A percentile compares a stretch with the other conserved stretches of the same genome.
Evolutionary conservation across 306 rosid genomes (phyloP).

Genomic region (Betula pendula): DNA sequence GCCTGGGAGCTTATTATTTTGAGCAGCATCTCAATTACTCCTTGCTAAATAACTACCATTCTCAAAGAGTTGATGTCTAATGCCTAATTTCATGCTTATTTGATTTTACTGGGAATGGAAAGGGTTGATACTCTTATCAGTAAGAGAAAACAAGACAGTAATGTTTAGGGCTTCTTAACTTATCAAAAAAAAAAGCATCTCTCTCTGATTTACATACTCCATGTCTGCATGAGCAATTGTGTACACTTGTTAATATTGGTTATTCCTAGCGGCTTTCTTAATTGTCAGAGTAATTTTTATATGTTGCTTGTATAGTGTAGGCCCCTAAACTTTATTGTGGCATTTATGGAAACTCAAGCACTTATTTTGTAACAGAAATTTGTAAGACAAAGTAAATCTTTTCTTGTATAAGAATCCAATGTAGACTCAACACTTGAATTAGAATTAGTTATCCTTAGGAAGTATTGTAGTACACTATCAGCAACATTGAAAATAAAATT

Average conservation of each 20-base stretch:
- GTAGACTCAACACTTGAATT: not conserved
- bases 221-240: not conserved
- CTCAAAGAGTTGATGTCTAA: not conserved
- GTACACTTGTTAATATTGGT: not conserved
- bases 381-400: not conserved
- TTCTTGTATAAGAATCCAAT: not conserved
- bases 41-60: not conserved
- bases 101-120: too few relatives aligned
- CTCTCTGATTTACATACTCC: not conserved
- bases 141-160: not conserved
- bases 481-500: not conserved
- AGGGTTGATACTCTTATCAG: not conserved
- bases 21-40: not conserved
- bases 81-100: not conserved
- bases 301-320: not conserved
- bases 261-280: not conserved
- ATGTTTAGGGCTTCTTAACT: not conserved
- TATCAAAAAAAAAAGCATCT: not conserved
- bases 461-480: not conserved
- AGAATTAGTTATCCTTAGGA: not conserved
- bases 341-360: not conserved
- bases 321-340: not conserved
- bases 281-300: not conserved
- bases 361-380: too few relatives aligned
- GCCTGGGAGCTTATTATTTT: not conserved